These are phyloP conservation scores for Juglanconis juglandina DNA, from an alignment of 2,329 filamentous ascomycete genomes.

Conservation along the genomic window DNA sequence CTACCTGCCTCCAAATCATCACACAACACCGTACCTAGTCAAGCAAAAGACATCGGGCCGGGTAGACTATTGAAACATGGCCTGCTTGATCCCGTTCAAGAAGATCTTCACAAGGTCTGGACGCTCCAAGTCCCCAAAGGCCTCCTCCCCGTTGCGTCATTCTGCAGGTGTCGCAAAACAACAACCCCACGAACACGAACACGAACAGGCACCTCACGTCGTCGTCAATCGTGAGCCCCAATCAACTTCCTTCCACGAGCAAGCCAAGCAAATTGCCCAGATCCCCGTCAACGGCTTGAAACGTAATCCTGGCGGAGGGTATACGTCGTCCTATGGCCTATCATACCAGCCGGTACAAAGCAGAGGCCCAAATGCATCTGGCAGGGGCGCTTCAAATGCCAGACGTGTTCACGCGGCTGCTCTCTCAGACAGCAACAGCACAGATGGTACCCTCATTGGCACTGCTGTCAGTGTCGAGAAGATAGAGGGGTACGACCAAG, in stretches of 20 bases:
- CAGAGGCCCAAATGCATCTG: slow-evolving; percentile 2
- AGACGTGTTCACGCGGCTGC: neutral
- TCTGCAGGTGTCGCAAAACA: too few relatives aligned
- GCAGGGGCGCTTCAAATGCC: neutral
- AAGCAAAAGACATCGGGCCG: too few relatives aligned
- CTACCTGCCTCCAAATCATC: too few relatives aligned
- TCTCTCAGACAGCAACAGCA: neutral
- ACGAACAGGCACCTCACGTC: too few relatives aligned
- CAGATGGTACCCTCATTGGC: neutral
- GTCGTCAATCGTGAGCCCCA: neutral
- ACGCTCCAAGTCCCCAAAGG: too few relatives aligned
- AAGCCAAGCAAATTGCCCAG: slow-evolving; percentile 14
- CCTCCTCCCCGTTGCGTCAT: too few relatives aligned
- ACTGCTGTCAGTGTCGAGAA: neutral
- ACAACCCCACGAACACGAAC: too few relatives aligned
- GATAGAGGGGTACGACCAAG: neutral
- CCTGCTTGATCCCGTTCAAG: too few relatives aligned
- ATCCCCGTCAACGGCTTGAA: slow-evolving; percentile 14
- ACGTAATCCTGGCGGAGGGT: slow-evolving; percentile 3
- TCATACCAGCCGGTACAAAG: slow-evolving; percentile 3
- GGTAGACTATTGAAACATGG: too few relatives aligned
- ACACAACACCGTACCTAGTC: too few relatives aligned
- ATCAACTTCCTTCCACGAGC: slow-evolving; percentile 6
- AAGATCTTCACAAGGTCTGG: too few relatives aligned
- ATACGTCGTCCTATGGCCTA: neutral